phyloP scores from a whole-genome alignment of 495 filamentous ascomycete species.

The Podospora tetraspora region DNA sequence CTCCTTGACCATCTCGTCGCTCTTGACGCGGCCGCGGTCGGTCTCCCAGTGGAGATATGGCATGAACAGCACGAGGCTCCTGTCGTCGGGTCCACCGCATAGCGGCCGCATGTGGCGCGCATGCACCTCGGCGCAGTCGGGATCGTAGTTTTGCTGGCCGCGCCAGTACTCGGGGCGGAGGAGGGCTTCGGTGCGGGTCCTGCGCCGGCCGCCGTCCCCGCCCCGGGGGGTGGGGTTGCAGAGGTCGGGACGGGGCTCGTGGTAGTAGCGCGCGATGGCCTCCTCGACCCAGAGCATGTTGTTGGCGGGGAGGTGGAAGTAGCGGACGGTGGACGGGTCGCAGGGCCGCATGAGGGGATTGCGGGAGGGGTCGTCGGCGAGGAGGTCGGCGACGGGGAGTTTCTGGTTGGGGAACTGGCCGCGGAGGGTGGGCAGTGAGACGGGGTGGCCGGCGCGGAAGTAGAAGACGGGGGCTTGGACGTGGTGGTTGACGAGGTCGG shows the following conservation, averaged over 20 bases:
- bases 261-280: constrained; percentile 28
- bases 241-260: constrained; percentile 21
- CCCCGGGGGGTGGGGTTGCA: constrained; percentile 12
- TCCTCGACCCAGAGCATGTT: constrained; percentile 35
- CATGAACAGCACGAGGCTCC: constrained; percentile 28
- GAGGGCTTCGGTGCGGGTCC: constrained; percentile 21
- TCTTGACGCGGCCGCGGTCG: constrained; percentile 19
- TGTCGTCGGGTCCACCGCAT: constrained; percentile 14
- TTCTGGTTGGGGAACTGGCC: constrained; percentile 26
- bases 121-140: constrained; percentile 20
- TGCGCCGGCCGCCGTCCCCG: constrained; percentile 1
- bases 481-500: constrained; percentile 17
- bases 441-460: constrained; percentile 20
- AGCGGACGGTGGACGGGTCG: constrained; percentile 23
- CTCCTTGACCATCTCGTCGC: constrained; percentile 23
- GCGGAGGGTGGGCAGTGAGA: constrained; percentile 14
- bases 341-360: constrained; percentile 27
- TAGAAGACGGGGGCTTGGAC: constrained; percentile 26
- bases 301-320: constrained; percentile 36
- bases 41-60: constrained; percentile 36
- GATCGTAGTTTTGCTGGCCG: constrained; percentile 29
- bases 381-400: constrained; percentile 20
- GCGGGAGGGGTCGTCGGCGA: constrained; percentile 18
- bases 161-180: constrained; percentile 31
- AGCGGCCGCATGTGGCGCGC: constrained; percentile 31